Conservation (phyloP, 2,329 filamentous ascomycete genomes). For the Pseudogymnoascus sp. region DNA sequence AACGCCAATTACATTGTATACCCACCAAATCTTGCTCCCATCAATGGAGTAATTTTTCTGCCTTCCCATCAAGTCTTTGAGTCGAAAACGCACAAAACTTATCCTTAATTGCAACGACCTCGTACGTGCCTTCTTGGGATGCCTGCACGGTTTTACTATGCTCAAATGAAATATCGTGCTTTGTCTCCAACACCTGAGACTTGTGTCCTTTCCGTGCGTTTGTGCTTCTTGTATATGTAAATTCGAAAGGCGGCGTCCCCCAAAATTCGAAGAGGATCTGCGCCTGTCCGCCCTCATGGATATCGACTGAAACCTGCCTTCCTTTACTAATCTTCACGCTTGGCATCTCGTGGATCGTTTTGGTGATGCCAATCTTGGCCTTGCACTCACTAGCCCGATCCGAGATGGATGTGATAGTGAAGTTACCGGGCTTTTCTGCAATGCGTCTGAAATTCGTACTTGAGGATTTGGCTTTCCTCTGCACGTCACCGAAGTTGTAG, state of each 20-base stretch:
- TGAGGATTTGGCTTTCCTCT: slow-evolving; percentile 69
- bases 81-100: slow-evolving; percentile 83
- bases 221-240: slow-evolving; percentile 87
- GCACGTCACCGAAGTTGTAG: slow-evolving; percentile 76
- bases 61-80: slow-evolving; percentile 47
- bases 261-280: slow-evolving; percentile 93
- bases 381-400: slow-evolving; percentile 87
- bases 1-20: slow-evolving; percentile 5
- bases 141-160: slow-evolving; percentile 74
- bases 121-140: slow-evolving; percentile 91
- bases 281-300: slow-evolving; percentile 91
- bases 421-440: slow-evolving; percentile 82
- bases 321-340: slow-evolving; percentile 86
- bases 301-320: slow-evolving; percentile 72
- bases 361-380: slow-evolving; percentile 67
- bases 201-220: slow-evolving; percentile 73
- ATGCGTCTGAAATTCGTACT: slow-evolving; percentile 87
- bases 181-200: slow-evolving; percentile 77
- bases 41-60: slow-evolving; percentile 27
- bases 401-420: slow-evolving; percentile 76
- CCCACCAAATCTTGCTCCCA: neutral
- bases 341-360: slow-evolving; percentile 84
- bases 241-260: slow-evolving; percentile 93
- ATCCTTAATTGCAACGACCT: slow-evolving; percentile 94
- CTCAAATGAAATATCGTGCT: slow-evolving; percentile 77